phyloP scores from a whole-genome alignment of 225 moss, liverwort and hornwort genomes.

The Antitrichia curtipendula region DNA sequence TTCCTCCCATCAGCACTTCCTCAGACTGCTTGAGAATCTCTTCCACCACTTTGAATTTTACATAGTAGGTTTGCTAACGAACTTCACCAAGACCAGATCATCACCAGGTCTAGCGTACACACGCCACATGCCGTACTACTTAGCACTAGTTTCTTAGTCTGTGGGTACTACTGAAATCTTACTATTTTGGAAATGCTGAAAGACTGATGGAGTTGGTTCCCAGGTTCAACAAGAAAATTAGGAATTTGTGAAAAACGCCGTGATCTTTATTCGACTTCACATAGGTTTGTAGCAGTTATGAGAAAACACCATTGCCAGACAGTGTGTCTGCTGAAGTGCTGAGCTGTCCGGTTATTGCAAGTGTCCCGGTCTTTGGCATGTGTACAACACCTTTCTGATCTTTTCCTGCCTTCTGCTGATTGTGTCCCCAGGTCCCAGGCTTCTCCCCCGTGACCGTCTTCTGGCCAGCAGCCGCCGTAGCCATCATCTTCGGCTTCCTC shows the following conservation, averaged over 20 bases:
- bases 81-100: not conserved
- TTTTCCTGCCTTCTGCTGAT: not conserved
- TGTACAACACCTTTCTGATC: not conserved
- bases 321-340: not conserved
- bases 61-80: not conserved
- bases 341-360: not conserved
- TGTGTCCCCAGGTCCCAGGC: constrained; percentile 9
- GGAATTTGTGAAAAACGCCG: not conserved
- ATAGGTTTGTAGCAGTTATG: not conserved
- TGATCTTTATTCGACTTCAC: not conserved
- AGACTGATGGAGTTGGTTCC: not conserved
- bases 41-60: not conserved
- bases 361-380: not conserved
- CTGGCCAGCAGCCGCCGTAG: constrained; percentile 1
- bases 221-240: not conserved
- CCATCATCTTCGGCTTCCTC: constrained; percentile 1
- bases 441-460: not conserved
- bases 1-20: not conserved
- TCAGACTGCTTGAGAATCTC: not conserved
- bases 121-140: not conserved
- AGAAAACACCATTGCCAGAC: not conserved
- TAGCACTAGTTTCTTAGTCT: not conserved
- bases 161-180: not conserved
- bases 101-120: not conserved
- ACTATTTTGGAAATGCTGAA: not conserved